These are phyloP conservation scores for Craspedostauros australis DNA, from an alignment of 108 stramenopile species.

Conservation along the genomic window DNA sequence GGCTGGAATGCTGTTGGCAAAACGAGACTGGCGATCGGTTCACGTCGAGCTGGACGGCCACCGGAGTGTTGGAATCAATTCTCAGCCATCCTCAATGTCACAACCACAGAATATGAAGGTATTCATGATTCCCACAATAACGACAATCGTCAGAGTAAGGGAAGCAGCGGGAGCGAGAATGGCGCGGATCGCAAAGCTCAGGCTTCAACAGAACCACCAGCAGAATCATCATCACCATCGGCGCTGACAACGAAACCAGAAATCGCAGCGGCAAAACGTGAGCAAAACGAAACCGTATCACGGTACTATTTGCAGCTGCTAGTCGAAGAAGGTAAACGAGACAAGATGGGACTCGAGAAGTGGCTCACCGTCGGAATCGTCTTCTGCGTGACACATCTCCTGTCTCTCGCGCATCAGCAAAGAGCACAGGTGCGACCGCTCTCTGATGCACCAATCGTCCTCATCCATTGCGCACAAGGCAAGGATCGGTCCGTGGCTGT, in stretches of 20 bases:
- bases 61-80: constrained; percentile 65
- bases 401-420: too few species aligned
- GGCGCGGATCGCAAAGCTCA: too few species aligned
- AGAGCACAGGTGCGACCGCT: constrained; percentile 18
- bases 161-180: not conserved
- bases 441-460: too few species aligned
- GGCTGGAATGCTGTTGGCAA: too few species aligned
- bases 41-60: constrained; percentile 56
- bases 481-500: constrained; percentile 76
- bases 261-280: too few species aligned
- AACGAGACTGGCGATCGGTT: constrained; percentile 55
- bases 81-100: constrained; percentile 73
- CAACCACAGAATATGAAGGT: constrained; percentile 54
- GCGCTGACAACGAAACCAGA: not conserved
- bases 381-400: constrained; percentile 43
- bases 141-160: not conserved
- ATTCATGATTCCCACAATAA: not conserved
- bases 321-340: constrained; percentile 68
- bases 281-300: not conserved
- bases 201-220: constrained; percentile 6
- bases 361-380: constrained; percentile 62
- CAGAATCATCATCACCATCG: not conserved
- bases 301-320: constrained; percentile 58
- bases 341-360: constrained; percentile 50
- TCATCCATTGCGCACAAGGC: constrained; percentile 78